phyloP scores from a whole-genome alignment of 768 basidiomycete species.

The Phanerodontia chrysosporium region DNA sequence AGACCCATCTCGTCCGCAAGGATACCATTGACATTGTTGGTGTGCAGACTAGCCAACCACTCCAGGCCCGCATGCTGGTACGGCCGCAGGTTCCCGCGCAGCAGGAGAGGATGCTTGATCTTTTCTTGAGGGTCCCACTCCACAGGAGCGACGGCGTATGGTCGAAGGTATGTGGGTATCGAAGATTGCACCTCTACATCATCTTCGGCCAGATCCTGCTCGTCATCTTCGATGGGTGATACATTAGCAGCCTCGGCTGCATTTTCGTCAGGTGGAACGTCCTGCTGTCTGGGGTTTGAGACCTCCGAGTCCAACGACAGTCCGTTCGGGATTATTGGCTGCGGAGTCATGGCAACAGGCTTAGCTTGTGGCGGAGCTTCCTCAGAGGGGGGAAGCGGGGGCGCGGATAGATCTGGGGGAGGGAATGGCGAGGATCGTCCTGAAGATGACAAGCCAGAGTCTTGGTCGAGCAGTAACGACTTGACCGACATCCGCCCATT shows the following conservation, averaged over 20 bases:
- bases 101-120: constrained; percentile 63
- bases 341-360: no score
- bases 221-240: neutral
- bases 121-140: constrained; percentile 59
- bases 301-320: neutral
- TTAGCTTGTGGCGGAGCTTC: neutral
- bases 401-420: neutral
- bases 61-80: constrained; percentile 93
- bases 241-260: neutral
- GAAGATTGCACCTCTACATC: constrained; percentile 38
- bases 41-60: constrained; percentile 88
- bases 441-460: neutral
- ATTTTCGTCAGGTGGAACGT: neutral
- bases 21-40: constrained; percentile 77
- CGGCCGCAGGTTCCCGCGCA: constrained; percentile 84
- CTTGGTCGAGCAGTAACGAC: neutral
- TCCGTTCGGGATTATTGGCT: no score
- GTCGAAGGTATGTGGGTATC: constrained; percentile 47
- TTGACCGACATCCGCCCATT: neutral
- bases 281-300: no score
- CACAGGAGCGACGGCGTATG: constrained; percentile 68
- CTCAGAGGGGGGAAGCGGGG: neutral
- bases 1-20: constrained; percentile 94
- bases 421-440: neutral
- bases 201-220: constrained; percentile 12